Evolutionary conservation across 164 flowering plant species (phyloP), one percentile per base, ranked within the genome.

Genomic region (Aristolochia californica): DNA sequence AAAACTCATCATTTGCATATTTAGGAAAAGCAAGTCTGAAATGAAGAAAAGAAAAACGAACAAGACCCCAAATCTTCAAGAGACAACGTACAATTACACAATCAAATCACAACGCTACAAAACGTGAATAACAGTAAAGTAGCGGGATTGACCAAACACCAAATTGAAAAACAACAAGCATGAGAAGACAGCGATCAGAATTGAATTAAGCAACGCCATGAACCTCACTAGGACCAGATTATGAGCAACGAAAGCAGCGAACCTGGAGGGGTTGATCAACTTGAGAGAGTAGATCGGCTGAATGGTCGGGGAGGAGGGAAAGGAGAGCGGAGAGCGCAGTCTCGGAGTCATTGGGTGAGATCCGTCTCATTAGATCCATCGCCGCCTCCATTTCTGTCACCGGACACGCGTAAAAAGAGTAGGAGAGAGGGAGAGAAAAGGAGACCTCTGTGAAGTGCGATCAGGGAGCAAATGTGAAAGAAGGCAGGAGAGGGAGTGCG

Each of bases 231-330:
- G 40, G 40, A 34, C 40, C 40, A 34, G 10, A 34, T 34, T 47
- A 47, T 47, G 5, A 15, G 20, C 49, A 47, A 16, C 9, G n/a
- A 44, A 52, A 10, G 28, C 45, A 13, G 20, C 34, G 27, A 45
- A 90, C 99, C 96, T 84, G 96, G 40, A 94, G 93, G 60, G 97
- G 99, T 72, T 83, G 97, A 69, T 94, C 99, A 58, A 87, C 90
- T 78, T 89, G 97, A 57, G 97, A 84, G 71, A 94, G 97, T 45
- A 94, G 97, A 83, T 84, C 87, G 43, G 96, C 71, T 58, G 99
- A 89, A 62, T 81, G 84, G 26, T 87, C 68, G 15, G 99, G 99
- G 30, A 93, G 56, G 57, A 93, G 96, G 56, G 78, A 68, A 20
- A 93, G 83, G 18, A 93, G 84, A 21, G 97, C 97, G 5, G 97